A percentile compares a stretch with the other conserved stretches of the same genome.
These are phyloP conservation scores for Selaginella moellendorffii DNA, from an alignment of 75 land plant species.

Conservation along the genomic window DNA sequence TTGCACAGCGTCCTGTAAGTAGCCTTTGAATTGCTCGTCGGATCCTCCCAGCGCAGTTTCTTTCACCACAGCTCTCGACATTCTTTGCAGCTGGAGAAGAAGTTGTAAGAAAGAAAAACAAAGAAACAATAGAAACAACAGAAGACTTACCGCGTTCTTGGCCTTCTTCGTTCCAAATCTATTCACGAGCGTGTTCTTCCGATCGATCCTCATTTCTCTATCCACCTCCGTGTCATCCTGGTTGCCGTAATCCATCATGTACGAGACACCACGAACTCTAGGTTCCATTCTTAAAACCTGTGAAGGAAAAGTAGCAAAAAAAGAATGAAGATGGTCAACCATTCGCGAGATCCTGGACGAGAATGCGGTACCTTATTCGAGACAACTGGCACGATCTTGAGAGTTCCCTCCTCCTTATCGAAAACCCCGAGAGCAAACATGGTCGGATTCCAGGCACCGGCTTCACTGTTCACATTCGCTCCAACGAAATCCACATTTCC, in stretches of 20 bases:
- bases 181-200: conserved; percentile 25
- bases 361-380: conserved; percentile 62
- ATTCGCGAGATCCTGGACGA: too few relatives aligned
- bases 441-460: conserved; percentile 37
- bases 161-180: conserved; percentile 57
- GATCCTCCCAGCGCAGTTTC: conserved; percentile 31
- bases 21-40: conserved; percentile 14
- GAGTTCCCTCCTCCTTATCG: conserved; percentile 44
- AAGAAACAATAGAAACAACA: background rate
- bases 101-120: background rate
- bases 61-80: conserved; percentile 24
- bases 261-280: conserved; percentile 25
- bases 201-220: conserved; percentile 14
- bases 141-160: conserved; percentile 19
- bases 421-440: conserved; percentile 69
- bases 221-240: conserved; percentile 20
- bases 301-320: background rate
- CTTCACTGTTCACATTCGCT: conserved; percentile 58
- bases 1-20: conserved; percentile 23
- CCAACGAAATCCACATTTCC: conserved; percentile 59
- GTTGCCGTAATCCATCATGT: conserved; percentile 12
- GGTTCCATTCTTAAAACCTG: conserved; percentile 84
- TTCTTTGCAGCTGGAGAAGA: conserved; percentile 14
- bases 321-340: too few relatives aligned
- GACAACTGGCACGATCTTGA: conserved; percentile 67